Conservation (phyloP, 768 basidiomycete species). For the Termitomyces sp. region DNA sequence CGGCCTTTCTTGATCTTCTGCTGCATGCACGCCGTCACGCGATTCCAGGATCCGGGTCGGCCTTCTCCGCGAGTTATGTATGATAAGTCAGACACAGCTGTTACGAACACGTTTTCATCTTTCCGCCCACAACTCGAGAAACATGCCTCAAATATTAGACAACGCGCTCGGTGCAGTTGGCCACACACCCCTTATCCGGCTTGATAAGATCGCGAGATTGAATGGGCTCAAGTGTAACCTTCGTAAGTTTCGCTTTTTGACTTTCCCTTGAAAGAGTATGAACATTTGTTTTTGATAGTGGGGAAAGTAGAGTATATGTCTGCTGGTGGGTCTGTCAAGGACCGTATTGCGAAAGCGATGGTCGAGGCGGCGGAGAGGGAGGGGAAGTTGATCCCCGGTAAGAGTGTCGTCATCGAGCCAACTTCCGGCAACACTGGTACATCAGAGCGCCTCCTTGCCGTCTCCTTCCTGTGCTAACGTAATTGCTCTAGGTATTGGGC, state of each 20-base stretch:
- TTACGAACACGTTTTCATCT: not conserved
- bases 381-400: constrained; percentile 78
- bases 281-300: constrained; percentile 37
- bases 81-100: constrained; percentile 9
- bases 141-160: constrained; percentile 55
- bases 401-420: constrained; percentile 92
- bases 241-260: constrained; percentile 49
- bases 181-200: constrained; percentile 83
- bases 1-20: not conserved
- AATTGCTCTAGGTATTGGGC: constrained; percentile 66
- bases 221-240: constrained; percentile 87
- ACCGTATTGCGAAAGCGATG: constrained; percentile 96
- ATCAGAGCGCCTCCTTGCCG: constrained; percentile 1
- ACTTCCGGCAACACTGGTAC: constrained; percentile 94
- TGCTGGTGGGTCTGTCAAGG: constrained; percentile 92
- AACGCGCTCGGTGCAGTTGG: constrained; percentile 84
- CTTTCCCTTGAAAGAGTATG: too few species aligned
- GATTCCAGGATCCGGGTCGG: constrained; percentile 2
- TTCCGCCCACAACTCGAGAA: not conserved
- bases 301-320: constrained; percentile 90
- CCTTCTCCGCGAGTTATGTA: not conserved
- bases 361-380: constrained; percentile 89
- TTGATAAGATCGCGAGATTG: constrained; percentile 69
- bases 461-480: not conserved
- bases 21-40: not conserved